Evolutionary conservation across 805 yeast genomes (phyloP).

Genomic region (Candida quercuum): DNA sequence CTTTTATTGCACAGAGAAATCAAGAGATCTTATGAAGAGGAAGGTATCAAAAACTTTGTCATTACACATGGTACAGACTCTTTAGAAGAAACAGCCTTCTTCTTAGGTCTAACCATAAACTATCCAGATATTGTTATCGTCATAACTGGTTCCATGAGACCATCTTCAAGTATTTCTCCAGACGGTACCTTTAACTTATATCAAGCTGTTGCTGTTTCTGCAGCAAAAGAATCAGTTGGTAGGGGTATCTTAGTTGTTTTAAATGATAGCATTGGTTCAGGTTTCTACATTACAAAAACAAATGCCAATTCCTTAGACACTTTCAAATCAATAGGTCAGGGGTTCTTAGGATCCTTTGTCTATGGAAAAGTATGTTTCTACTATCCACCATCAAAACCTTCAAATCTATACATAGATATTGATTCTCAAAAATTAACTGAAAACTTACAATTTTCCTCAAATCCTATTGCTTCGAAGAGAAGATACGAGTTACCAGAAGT

Average conservation of each 20-base stretch:
- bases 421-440: slow-evolving; percentile 20
- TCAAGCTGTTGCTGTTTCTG: slow-evolving; percentile 63
- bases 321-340: slow-evolving; percentile 63
- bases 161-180: slow-evolving; percentile 62
- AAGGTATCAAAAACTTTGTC: slow-evolving; percentile 52
- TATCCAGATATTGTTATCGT: slow-evolving; percentile 52
- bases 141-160: slow-evolving; percentile 64
- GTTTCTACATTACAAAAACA: slow-evolving; percentile 64
- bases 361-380: slow-evolving; percentile 61
- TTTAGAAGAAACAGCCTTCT: slow-evolving; percentile 63
- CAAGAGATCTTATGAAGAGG: slow-evolving; percentile 35
- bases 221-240: slow-evolving; percentile 41
- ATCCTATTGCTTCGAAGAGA: slow-evolving; percentile 20
- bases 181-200: slow-evolving; percentile 72
- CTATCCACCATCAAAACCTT: slow-evolving; percentile 57
- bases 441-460: slow-evolving; percentile 18
- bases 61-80: slow-evolving; percentile 72
- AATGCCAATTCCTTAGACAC: slow-evolving; percentile 69
- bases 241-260: slow-evolving; percentile 61
- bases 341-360: slow-evolving; percentile 65
- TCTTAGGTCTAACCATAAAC: slow-evolving; percentile 44
- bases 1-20: slow-evolving; percentile 42
- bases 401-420: slow-evolving; percentile 34
- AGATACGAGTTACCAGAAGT: slow-evolving; percentile 36
- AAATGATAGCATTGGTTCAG: slow-evolving; percentile 65